Percentiles rank a stretch among this genome's conserved stretches.
Evolutionary conservation across 1,284 basidiomycete species (phyloP).

Genomic region (Marasmius oreades): DNA sequence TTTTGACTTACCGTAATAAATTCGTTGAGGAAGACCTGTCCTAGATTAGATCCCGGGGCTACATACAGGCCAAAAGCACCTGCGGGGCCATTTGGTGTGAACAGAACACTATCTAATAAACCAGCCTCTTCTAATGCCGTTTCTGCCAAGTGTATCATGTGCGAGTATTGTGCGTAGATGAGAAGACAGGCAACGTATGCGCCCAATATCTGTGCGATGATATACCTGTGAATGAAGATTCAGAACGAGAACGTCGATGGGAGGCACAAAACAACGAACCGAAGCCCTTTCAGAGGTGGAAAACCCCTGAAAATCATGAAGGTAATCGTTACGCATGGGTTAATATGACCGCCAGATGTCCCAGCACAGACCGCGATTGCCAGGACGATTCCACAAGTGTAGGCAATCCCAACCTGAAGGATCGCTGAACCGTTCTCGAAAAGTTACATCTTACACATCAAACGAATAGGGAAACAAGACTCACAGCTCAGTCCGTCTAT

Average conservation of each 20-base stretch:
- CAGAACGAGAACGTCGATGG: not conserved
- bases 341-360: conserved; percentile 66
- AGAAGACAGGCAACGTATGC: conserved; percentile 4
- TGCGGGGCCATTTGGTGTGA: conserved; percentile 57
- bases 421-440: conserved; percentile 37
- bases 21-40: conserved; percentile 62
- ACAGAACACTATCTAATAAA: conserved; percentile 25
- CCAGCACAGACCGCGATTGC: conserved; percentile 49
- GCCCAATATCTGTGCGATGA: conserved; percentile 1
- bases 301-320: conserved; percentile 53
- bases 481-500: conserved; percentile 46
- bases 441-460: no score
- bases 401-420: conserved; percentile 60
- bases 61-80: conserved; percentile 60
- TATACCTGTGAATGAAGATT: not conserved
- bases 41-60: conserved; percentile 44
- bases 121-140: not conserved
- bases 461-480: conserved; percentile 20
- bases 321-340: conserved; percentile 56
- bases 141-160: conserved; percentile 1
- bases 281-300: conserved; percentile 47
- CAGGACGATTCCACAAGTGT: conserved; percentile 59
- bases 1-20: conserved; percentile 51
- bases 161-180: conserved; percentile 3
- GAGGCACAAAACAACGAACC: conserved; percentile 30